Percentiles rank a stretch among this genome's conserved stretches.
Evolutionary conservation across 2,329 filamentous ascomycete species (phyloP).

Genomic region (Graphilbum fragrans): DNA sequence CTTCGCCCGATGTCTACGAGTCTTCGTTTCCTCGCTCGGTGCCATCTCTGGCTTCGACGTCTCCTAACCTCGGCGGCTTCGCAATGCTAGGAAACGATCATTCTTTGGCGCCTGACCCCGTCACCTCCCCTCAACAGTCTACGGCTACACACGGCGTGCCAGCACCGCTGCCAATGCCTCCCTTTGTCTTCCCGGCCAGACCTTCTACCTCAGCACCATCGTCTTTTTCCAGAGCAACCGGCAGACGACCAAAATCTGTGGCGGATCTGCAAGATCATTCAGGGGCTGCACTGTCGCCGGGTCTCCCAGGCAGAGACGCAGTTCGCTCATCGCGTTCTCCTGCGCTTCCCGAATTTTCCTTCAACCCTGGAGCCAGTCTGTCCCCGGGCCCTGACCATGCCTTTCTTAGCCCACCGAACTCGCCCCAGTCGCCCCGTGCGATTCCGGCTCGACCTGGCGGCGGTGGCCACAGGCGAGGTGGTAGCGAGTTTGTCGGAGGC

Average conservation of each 20-base stretch:
- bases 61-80: too few species aligned
- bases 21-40: slow-evolving; percentile 12
- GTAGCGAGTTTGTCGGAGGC: slow-evolving; percentile 78
- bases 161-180: slow-evolving; percentile 45
- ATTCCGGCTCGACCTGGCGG: slow-evolving; percentile 43
- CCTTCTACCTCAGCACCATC: slow-evolving; percentile 33
- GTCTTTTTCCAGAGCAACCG: slow-evolving; percentile 33
- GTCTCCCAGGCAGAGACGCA: neutral
- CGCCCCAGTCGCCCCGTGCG: slow-evolving; percentile 36
- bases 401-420: slow-evolving; percentile 41
- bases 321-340: slow-evolving; percentile 21
- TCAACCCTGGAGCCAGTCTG: slow-evolving; percentile 28
- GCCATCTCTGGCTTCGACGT: slow-evolving; percentile 6
- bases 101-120: slow-evolving; percentile 10
- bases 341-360: slow-evolving; percentile 40
- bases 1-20: slow-evolving; percentile 8
- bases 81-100: neutral
- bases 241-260: slow-evolving; percentile 39
- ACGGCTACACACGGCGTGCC: slow-evolving; percentile 16
- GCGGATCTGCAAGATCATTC: slow-evolving; percentile 28
- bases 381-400: slow-evolving; percentile 20
- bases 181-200: slow-evolving; percentile 49
- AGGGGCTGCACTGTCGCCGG: neutral
- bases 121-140: slow-evolving; percentile 19
- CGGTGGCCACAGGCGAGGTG: slow-evolving; percentile 68